Evolutionary conservation across 2,329 filamentous ascomycete genomes (phyloP).

Genomic region (Zymoseptoria tritici): DNA sequence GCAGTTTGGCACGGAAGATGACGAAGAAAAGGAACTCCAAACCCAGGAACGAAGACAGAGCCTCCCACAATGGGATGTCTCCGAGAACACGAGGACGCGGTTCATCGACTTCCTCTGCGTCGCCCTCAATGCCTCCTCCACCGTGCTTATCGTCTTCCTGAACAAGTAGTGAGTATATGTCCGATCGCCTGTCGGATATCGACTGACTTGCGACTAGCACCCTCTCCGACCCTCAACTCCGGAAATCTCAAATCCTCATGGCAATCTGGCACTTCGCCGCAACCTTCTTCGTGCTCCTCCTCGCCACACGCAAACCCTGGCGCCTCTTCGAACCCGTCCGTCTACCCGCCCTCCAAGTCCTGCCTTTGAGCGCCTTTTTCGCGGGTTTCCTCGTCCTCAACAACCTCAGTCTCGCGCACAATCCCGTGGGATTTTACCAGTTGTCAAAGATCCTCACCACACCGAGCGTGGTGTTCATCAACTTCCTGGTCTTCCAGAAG

Average conservation of each 20-base stretch:
- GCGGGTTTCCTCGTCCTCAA: constrained; percentile 5
- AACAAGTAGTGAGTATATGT: constrained; percentile 7
- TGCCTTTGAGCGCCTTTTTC: constrained; percentile 7
- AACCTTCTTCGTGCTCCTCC: constrained; percentile 3
- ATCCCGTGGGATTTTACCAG: constrained; percentile 7
- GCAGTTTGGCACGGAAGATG: neutral
- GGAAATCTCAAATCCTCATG: constrained; percentile 6
- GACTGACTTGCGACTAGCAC: too few species aligned
- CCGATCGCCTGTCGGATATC: too few species aligned
- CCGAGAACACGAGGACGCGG: neutral
- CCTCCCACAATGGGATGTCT: neutral
- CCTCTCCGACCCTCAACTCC: constrained; percentile 5
- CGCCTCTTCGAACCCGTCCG: constrained; percentile 4
- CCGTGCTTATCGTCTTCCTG: constrained; percentile 4
- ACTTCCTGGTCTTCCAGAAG: constrained; percentile 3
- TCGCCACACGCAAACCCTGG: constrained; percentile 1
- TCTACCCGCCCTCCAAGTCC: constrained; percentile 2
- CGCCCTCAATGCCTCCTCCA: constrained; percentile 3
- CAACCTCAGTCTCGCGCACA: constrained; percentile 5
- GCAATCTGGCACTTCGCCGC: constrained; percentile 7
- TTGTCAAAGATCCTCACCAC: constrained; percentile 6
- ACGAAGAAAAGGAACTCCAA: neutral
- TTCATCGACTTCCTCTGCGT: constrained; percentile 5
- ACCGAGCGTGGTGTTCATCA: constrained; percentile 2
- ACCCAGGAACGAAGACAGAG: neutral